phyloP scores from a whole-genome alignment of 768 basidiomycete species.

The Floccularia luteovirens region DNA sequence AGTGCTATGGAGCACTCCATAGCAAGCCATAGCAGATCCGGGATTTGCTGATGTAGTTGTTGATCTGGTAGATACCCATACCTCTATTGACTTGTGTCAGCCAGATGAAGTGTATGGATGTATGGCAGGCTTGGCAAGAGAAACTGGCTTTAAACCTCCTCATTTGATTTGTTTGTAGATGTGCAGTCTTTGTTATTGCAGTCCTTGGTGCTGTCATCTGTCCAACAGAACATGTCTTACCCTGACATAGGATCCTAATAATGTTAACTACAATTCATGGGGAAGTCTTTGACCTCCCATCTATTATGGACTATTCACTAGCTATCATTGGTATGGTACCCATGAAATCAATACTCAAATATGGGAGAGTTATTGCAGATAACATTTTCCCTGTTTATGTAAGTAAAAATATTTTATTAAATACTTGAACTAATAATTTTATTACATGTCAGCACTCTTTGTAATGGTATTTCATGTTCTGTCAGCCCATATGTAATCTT shows the following conservation, averaged over 20 bases:
- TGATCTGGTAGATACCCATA: conserved; percentile 90
- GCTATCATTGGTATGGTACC: conserved; percentile 66
- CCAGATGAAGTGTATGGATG: conserved; percentile 89
- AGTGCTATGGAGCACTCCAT: too few relatives aligned
- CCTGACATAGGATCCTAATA: conserved; percentile 52
- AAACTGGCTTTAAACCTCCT: conserved; percentile 92
- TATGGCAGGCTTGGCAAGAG: conserved; percentile 96
- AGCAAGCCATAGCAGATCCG: too few relatives aligned
- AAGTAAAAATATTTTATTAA: neutral
- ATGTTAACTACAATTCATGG: conserved; percentile 83
- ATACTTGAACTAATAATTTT: conserved; percentile 1
- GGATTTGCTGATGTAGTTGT: too few relatives aligned
- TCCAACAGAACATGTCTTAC: conserved; percentile 90
- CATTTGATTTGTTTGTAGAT: conserved; percentile 92
- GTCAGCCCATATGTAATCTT: conserved; percentile 83
- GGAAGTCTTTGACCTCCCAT: conserved; percentile 86
- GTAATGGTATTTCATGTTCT: conserved; percentile 74
- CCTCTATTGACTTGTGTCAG: conserved; percentile 64
- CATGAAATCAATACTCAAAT: conserved; percentile 66
- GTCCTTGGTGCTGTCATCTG: conserved; percentile 85
- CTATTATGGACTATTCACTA: conserved; percentile 60
- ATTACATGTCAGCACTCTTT: conserved; percentile 79
- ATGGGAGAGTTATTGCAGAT: conserved; percentile 72
- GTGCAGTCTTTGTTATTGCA: conserved; percentile 88
- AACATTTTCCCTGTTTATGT: conserved; percentile 93